Evolutionary conservation across 2,329 filamentous ascomycete genomes (phyloP), one percentile per base, ranked within the genome.

Genomic region (Pezicula neosporulosa): DNA sequence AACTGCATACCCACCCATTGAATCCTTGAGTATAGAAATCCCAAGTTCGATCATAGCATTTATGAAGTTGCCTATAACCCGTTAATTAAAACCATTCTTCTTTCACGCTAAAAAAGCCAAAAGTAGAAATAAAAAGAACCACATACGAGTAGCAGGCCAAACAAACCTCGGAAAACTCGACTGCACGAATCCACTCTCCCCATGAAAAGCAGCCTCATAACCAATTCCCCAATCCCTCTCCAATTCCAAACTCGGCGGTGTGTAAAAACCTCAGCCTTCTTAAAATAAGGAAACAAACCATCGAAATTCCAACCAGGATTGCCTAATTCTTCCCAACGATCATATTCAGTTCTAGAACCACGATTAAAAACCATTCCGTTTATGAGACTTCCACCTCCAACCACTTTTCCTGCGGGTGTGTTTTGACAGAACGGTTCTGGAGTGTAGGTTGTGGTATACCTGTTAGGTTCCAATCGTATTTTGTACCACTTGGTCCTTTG

Each of bases 271-370:
- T 70, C 66, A 45, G 68, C 66, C 56, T 72, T 73, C n/a, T 64
- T 65, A 48, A 75, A 68, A 48, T 75, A 75, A 0, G 69, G 72
- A 0, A 69, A 59, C 10, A 77, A 56, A n/a, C 57, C 58, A 16
- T 72, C 62, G 65, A 72, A 76, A 13, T 63, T 65, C 71, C 72
- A 77, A 3, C 70, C 74, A 0, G 68, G 59, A 37, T 76, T 75
- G 0, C 75, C 77, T 1, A 80, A 58, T 3, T 62, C 61, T 35
- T 67, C 67, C 75, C 76, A 79, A 1, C 66, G 63, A 45, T 77
- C 64, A 44, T 75, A 75, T 37, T 74, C 73, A 1, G 63, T 59
- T n/a, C 60, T 58, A 4, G 65, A 63, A 1, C 70, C 68, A 12
- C 69, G 63, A 33, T 68, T 61, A 57, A 67, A 71, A 27, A 71